These are phyloP conservation scores for Trametes polyzona DNA, from an alignment of 1,284 basidiomycete genomes.

Conservation along the genomic window DNA sequence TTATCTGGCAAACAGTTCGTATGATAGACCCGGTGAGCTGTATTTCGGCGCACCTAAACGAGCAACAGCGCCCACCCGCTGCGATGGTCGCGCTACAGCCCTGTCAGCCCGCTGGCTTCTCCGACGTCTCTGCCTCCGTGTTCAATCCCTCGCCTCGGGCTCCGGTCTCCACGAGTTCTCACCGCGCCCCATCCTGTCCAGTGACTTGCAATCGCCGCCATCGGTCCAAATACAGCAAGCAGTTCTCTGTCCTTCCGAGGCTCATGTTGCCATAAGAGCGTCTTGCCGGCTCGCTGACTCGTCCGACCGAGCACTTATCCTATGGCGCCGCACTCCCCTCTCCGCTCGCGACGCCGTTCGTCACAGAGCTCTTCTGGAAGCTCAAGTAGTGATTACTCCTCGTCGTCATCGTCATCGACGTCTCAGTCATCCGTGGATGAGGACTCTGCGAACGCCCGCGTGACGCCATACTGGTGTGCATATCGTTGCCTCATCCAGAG, in stretches of 20 bases:
- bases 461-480: slow-evolving; percentile 62
- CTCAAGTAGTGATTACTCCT: slow-evolving; percentile 20
- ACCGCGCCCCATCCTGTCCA: slow-evolving; percentile 1
- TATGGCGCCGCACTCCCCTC: slow-evolving; percentile 19
- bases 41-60: neutral
- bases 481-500: slow-evolving; percentile 53
- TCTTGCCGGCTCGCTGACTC: neutral
- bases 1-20: slow-evolving; percentile 21
- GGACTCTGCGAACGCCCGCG: slow-evolving; percentile 60
- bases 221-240: slow-evolving; percentile 15
- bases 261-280: slow-evolving; percentile 17
- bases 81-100: slow-evolving; percentile 25
- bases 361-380: slow-evolving; percentile 1
- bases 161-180: slow-evolving; percentile 8
- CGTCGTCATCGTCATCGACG: slow-evolving; percentile 39
- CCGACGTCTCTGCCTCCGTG: slow-evolving; percentile 5
- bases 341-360: slow-evolving; percentile 8
- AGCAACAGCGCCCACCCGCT: slow-evolving; percentile 8
- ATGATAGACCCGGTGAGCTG: slow-evolving; percentile 4
- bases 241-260: slow-evolving; percentile 12
- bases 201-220: slow-evolving; percentile 9
- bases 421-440: slow-evolving; percentile 60
- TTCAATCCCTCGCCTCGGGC: slow-evolving; percentile 9
- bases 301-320: slow-evolving; percentile 3
- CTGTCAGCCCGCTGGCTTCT: slow-evolving; percentile 11